These are phyloP conservation scores for Boehmeria nivea DNA, from an alignment of 306 rosid genomes.

Conservation along the genomic window DNA sequence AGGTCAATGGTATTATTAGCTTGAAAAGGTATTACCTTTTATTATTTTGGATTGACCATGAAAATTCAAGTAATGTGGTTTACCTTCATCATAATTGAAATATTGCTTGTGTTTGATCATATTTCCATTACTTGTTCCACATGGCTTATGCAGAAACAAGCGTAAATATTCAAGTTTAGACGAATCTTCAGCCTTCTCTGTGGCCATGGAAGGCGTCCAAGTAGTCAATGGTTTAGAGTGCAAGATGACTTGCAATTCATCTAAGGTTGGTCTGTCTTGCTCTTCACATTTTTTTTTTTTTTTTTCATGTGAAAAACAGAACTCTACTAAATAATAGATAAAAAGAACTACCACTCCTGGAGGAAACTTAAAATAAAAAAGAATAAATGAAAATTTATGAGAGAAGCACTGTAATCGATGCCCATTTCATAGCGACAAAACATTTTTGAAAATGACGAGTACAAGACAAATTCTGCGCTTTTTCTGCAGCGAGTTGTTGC, in stretches of 20 bases:
- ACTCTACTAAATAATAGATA: too few species aligned
- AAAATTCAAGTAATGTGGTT: background rate
- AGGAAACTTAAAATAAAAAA: too few species aligned
- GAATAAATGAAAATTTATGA: too few species aligned
- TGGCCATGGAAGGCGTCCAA: constrained; percentile 70
- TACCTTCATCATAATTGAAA: background rate
- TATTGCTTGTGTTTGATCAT: background rate
- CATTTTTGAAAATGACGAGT: too few species aligned
- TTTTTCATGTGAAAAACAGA: too few species aligned
- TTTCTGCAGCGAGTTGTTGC: too few species aligned
- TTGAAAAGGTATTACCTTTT: constrained; percentile 54
- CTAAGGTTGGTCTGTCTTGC: constrained; percentile 54
- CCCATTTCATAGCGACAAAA: too few species aligned
- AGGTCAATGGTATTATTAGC: constrained; percentile 52
- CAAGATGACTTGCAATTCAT: constrained; percentile 87
- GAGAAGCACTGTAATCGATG: too few species aligned
- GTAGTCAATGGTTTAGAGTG: constrained; percentile 89
- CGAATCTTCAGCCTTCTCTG: constrained; percentile 55
- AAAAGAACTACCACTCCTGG: too few species aligned
- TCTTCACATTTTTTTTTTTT: background rate
- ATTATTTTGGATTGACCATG: background rate
- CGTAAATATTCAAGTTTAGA: constrained; percentile 42
- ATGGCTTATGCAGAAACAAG: constrained; percentile 58
- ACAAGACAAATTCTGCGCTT: too few species aligned
- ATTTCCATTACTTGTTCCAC: constrained; percentile 9